Percentiles rank a stretch among this genome's conserved stretches.
Evolutionary conservation across 495 filamentous ascomycete species (phyloP).

Genomic region (Choiromyces venosus): DNA sequence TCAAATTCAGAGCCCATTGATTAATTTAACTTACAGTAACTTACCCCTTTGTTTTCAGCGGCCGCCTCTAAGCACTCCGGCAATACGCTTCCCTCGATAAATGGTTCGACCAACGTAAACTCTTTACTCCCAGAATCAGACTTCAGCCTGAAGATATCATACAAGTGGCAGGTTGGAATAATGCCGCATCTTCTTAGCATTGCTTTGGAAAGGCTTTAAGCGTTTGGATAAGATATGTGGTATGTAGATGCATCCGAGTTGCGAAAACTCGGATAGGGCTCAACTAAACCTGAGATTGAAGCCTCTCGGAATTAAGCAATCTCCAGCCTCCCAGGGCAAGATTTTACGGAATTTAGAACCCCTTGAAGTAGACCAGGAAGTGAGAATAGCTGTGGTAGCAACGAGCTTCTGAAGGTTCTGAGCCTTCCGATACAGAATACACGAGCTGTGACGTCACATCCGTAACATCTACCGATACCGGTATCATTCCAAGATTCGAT

Average conservation of each 20-base stretch:
- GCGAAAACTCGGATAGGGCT: background rate
- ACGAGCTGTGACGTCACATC: slow-evolving; percentile 15
- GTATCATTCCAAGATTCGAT: background rate
- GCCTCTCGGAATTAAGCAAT: background rate
- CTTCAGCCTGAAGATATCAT: background rate
- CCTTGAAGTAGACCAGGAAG: background rate
- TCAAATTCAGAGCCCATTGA: background rate
- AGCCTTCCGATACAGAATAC: background rate
- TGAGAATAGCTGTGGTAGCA: background rate
- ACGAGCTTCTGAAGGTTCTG: background rate
- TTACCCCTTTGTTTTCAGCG: background rate
- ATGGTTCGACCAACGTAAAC: background rate
- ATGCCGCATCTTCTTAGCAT: too few relatives aligned
- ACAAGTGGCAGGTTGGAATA: too few relatives aligned
- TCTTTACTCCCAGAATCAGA: background rate
- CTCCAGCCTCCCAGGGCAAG: background rate
- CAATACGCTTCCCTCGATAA: background rate
- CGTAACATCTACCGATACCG: background rate
- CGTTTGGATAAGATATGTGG: too few relatives aligned
- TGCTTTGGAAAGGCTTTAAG: too few relatives aligned
- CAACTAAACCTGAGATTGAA: background rate
- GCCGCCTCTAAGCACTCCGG: background rate
- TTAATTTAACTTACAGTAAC: background rate
- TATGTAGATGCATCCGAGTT: too few relatives aligned
- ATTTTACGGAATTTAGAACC: background rate